Percentiles rank a stretch among this genome's conserved stretches.
These are phyloP conservation scores for Brassica hybrid DNA, from an alignment of 441 rosid genomes.

Conservation along the genomic window DNA sequence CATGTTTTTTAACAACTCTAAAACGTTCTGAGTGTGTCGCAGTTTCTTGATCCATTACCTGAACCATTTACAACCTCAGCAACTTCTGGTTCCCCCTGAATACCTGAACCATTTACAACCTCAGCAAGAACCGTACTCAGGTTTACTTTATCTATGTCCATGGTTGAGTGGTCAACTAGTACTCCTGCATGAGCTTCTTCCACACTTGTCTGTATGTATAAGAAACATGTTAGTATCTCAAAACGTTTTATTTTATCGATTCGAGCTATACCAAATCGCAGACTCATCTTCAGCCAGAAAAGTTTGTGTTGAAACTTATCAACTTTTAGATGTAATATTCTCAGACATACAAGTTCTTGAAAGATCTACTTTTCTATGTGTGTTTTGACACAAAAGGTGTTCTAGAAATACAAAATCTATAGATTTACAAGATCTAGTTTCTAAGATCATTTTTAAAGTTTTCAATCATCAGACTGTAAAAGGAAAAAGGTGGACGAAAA, in stretches of 20 bases:
- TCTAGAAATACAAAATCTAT: background rate
- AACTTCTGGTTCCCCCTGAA: conserved; percentile 19
- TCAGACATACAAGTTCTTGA: conserved; percentile 10
- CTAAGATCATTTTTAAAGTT: conserved; percentile 23
- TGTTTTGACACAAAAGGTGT: conserved; percentile 10
- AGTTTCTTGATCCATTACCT: conserved; percentile 28
- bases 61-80: conserved; percentile 39
- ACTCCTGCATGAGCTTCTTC: conserved; percentile 34
- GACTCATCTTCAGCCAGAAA: background rate
- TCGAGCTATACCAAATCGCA: background rate
- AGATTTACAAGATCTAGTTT: conserved; percentile 14
- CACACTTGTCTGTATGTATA: conserved; percentile 24
- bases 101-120: background rate
- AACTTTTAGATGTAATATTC: conserved; percentile 15
- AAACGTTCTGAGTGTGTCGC: conserved; percentile 5
- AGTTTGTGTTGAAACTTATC: conserved; percentile 22
- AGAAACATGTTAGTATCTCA: conserved; percentile 33
- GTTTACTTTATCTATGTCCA: conserved; percentile 24
- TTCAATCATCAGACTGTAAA: conserved; percentile 38
- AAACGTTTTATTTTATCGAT: background rate
- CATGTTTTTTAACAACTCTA: background rate
- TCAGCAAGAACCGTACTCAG: conserved; percentile 33
- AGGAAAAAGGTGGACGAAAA: background rate
- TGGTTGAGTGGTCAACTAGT: conserved; percentile 24
- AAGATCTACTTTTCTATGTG: conserved; percentile 18